Percentiles rank a stretch among this genome's conserved stretches.
These are phyloP conservation scores for Pleurotus tuber-regium DNA, from an alignment of 768 basidiomycete species.

Conservation along the genomic window DNA sequence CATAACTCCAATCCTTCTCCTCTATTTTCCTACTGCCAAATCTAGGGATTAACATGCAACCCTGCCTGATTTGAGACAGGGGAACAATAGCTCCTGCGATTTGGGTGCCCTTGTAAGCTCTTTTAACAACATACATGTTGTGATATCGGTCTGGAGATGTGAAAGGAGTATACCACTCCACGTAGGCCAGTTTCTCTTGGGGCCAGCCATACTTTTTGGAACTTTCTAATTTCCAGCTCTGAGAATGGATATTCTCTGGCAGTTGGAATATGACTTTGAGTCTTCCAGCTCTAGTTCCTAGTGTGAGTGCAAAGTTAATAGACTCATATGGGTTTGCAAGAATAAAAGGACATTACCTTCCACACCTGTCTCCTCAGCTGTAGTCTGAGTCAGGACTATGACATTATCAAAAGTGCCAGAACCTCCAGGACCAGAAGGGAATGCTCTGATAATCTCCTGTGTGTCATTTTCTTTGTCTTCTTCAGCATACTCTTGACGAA, in stretches of 20 bases:
- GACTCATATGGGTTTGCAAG: neutral
- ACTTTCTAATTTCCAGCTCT: neutral
- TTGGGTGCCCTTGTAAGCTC: too few species aligned
- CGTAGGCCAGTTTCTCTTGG: constrained; percentile 21
- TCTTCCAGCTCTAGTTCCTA: neutral
- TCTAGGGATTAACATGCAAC: too few species aligned
- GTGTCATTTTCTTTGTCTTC: neutral
- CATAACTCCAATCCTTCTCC: too few species aligned
- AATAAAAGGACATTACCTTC: too few species aligned
- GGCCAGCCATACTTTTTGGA: constrained; percentile 11
- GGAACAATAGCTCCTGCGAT: too few species aligned
- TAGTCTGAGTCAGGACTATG: neutral
- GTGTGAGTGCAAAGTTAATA: neutral
- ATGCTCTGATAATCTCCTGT: neutral
- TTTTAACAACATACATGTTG: neutral
- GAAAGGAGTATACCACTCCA: constrained; percentile 24
- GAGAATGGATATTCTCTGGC: neutral
- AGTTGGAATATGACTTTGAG: neutral
- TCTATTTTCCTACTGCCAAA: too few species aligned
- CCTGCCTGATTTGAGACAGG: too few species aligned
- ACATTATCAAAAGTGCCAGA: neutral
- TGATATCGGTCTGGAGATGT: neutral
- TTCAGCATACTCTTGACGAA: neutral
- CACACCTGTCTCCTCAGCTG: too few species aligned
- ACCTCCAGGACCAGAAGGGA: neutral